Evolutionary conservation across 2,329 filamentous ascomycete species (phyloP).

Genomic region (Exophiala sideris): DNA sequence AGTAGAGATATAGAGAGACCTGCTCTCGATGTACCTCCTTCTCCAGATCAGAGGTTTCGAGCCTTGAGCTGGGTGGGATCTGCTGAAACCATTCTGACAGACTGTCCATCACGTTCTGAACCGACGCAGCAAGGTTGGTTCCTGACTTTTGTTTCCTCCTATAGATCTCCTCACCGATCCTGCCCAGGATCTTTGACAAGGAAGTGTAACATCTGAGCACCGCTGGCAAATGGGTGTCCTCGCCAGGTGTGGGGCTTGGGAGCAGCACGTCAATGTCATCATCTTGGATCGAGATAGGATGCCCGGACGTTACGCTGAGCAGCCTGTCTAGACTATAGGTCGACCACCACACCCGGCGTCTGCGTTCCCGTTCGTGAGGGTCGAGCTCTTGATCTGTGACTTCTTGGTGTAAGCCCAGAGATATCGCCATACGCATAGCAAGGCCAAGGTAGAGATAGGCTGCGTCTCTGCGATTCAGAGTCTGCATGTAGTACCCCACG

Average conservation of each 20-base stretch:
- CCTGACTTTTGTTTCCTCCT: conserved; percentile 47
- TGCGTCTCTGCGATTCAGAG: conserved; percentile 53
- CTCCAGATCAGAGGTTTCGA: conserved; percentile 45
- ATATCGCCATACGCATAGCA: conserved; percentile 56
- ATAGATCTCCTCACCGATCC: conserved; percentile 50
- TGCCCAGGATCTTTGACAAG: conserved; percentile 51
- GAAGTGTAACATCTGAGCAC: conserved; percentile 53
- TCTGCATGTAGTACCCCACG: conserved; percentile 56
- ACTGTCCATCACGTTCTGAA: conserved; percentile 48
- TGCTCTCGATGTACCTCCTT: conserved; percentile 32
- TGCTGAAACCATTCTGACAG: conserved; percentile 50
- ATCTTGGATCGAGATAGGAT: conserved; percentile 53
- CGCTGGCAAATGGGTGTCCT: conserved; percentile 31
- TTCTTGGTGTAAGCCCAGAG: conserved; percentile 54
- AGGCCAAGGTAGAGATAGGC: conserved; percentile 53
- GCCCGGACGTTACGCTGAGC: conserved; percentile 51
- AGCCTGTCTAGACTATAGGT: conserved; percentile 54
- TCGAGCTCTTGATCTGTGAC: conserved; percentile 39
- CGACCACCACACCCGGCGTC: conserved; percentile 55
- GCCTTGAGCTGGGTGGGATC: conserved; percentile 46
- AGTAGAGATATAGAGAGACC: conserved; percentile 52
- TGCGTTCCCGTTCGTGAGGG: conserved; percentile 44
- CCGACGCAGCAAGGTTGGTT: conserved; percentile 46
- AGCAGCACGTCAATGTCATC: conserved; percentile 48
- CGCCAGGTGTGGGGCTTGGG: conserved; percentile 18